phyloP scores from a whole-genome alignment of 2,329 filamentous ascomycete genomes.

The Sphaerulina musiva region DNA sequence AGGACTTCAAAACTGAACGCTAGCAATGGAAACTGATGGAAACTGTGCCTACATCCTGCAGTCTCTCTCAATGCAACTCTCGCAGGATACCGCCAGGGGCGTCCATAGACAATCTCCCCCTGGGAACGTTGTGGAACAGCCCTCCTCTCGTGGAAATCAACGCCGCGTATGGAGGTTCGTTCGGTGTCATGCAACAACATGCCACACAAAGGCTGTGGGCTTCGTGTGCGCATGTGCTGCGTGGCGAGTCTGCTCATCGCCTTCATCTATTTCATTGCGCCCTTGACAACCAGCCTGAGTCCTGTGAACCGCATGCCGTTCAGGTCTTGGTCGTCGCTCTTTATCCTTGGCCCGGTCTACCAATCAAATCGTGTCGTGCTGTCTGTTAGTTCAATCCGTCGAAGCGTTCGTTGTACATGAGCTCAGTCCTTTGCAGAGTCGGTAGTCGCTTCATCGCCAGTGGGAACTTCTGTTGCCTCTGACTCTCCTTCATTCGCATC shows the following conservation, averaged over 20 bases:
- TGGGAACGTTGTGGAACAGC: no score
- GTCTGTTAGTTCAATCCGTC: background rate
- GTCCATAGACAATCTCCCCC: no score
- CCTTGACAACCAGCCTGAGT: background rate
- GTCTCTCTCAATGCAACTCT: no score
- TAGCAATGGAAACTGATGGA: no score
- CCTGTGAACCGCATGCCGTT: background rate
- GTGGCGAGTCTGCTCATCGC: background rate
- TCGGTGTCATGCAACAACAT: background rate
- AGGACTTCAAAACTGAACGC: no score
- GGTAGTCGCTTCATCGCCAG: background rate
- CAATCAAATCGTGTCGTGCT: background rate
- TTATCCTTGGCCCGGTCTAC: background rate
- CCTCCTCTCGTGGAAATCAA: slow-evolving; percentile 40
- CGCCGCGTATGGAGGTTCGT: background rate
- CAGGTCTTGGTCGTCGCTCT: background rate
- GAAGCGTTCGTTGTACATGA: background rate
- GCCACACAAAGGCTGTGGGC: background rate
- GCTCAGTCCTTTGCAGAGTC: background rate
- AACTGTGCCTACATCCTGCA: no score
- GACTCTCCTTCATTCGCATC: background rate
- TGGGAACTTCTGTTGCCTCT: slow-evolving; percentile 16
- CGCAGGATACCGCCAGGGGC: no score
- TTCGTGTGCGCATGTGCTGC: background rate
- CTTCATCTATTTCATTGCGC: background rate